Evolutionary conservation across 2,329 filamentous ascomycete species (phyloP).

Genomic region (Pseudocercospora crystallina): DNA sequence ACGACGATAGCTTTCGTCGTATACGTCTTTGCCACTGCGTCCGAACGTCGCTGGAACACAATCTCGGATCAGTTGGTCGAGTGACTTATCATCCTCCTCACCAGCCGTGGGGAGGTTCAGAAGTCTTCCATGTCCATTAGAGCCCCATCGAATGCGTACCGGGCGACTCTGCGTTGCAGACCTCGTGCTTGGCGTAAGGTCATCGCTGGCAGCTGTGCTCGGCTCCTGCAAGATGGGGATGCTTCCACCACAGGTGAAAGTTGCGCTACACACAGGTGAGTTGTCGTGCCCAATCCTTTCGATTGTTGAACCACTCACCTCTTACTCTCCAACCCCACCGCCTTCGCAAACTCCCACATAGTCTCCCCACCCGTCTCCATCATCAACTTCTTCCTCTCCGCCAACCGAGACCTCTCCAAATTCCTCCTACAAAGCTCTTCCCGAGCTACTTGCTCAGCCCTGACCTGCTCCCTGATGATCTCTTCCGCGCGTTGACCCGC

Average conservation of each 20-base stretch:
- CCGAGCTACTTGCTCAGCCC: neutral
- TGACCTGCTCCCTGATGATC: neutral
- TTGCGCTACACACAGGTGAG: slow-evolving; percentile 1
- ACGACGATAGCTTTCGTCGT: slow-evolving; percentile 54
- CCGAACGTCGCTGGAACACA: slow-evolving; percentile 53
- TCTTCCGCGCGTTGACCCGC: neutral
- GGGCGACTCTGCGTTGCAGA: slow-evolving; percentile 1
- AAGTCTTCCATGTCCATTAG: neutral
- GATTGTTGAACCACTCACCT: neutral
- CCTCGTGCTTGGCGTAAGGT: slow-evolving; percentile 7
- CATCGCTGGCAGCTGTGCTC: neutral
- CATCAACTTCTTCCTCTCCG: neutral
- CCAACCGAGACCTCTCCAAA: neutral
- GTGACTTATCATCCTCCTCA: neutral
- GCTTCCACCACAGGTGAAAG: slow-evolving; percentile 13
- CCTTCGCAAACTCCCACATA: neutral
- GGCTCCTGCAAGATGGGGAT: slow-evolving; percentile 6
- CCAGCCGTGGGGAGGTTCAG: slow-evolving; percentile 1
- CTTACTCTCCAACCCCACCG: slow-evolving; percentile 5
- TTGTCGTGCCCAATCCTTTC: no score
- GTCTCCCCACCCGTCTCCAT: neutral
- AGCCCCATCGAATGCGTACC: slow-evolving; percentile 12
- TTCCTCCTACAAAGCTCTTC: neutral
- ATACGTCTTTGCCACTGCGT: slow-evolving; percentile 43
- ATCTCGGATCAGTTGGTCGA: slow-evolving; percentile 11